Evolutionary conservation across 2,329 filamentous ascomycete genomes (phyloP).

Genomic region (Epichloe sibirici): DNA sequence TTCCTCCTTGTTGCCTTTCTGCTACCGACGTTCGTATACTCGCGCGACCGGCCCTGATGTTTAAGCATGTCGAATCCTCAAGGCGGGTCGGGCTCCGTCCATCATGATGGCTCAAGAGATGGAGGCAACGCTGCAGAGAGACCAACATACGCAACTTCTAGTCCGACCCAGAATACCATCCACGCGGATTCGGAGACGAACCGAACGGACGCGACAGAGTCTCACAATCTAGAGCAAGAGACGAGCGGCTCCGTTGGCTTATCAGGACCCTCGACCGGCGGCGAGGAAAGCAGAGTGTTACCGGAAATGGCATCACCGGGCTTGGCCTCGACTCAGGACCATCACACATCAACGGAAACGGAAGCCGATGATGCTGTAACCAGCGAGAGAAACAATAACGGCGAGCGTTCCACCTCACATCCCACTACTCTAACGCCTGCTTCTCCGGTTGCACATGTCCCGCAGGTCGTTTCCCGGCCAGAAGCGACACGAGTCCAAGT

Average conservation of each 20-base stretch:
- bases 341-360: background rate
- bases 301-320: background rate
- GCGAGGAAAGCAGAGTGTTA: background rate
- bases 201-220: background rate
- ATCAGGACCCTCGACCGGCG: background rate
- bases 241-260: background rate
- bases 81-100: conserved; percentile 13
- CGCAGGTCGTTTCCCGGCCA: background rate
- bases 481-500: background rate
- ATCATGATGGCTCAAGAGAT: conserved; percentile 4
- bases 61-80: conserved; percentile 22
- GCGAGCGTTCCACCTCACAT: background rate
- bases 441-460: background rate
- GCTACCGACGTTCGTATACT: background rate
- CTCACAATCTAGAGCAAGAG: background rate
- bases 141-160: background rate
- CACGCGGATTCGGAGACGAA: background rate
- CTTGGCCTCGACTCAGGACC: background rate
- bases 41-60: conserved; percentile 10
- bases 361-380: background rate
- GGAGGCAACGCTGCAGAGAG: background rate
- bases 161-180: background rate
- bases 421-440: background rate
- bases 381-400: background rate
- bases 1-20: too few species aligned